phyloP scores from a whole-genome alignment of 805 yeast genomes.

The Barnettozyma wickerhamii region DNA sequence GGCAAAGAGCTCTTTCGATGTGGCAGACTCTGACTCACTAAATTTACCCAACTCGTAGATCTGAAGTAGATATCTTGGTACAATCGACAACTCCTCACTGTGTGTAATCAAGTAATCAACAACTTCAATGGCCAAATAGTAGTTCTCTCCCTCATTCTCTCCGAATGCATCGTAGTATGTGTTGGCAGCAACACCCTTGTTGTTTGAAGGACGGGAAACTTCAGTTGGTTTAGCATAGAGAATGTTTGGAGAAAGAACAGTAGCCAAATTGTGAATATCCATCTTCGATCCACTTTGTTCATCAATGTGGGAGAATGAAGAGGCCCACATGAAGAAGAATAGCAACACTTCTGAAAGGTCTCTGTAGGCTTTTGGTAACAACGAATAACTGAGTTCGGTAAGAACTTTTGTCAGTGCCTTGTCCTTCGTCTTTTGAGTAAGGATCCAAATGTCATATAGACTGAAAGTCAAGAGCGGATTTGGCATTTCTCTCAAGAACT shows the following conservation, averaged over 20 bases:
- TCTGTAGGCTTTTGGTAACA: constrained; percentile 78
- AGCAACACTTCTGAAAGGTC: constrained; percentile 83
- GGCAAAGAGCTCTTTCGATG: constrained; percentile 37
- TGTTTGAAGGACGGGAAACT: constrained; percentile 22
- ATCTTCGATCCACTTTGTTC: constrained; percentile 90
- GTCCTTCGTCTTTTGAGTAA: constrained; percentile 53
- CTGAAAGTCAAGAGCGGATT: constrained; percentile 79
- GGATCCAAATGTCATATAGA: constrained; percentile 75
- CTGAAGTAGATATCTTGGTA: constrained; percentile 55
- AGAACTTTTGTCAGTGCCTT: constrained; percentile 44
- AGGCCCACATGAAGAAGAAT: constrained; percentile 89
- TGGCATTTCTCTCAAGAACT: constrained; percentile 88
- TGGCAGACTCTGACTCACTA: constrained; percentile 18
- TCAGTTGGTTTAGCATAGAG: constrained; percentile 52
- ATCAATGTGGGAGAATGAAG: constrained; percentile 90
- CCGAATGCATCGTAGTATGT: constrained; percentile 36
- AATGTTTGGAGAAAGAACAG: constrained; percentile 92
- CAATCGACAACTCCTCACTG: constrained; percentile 72
- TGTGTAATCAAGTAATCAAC: constrained; percentile 77
- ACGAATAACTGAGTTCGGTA: constrained; percentile 60
- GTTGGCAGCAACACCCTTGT: constrained; percentile 22
- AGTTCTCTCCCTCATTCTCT: constrained; percentile 56
- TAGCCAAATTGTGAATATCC: constrained; percentile 94
- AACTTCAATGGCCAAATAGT: constrained; percentile 88
- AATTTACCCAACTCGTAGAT: constrained; percentile 20